Base-by-base conservation (phyloP, 2,329 filamentous ascomycete species). In the Cladosporium sp. region DNA sequence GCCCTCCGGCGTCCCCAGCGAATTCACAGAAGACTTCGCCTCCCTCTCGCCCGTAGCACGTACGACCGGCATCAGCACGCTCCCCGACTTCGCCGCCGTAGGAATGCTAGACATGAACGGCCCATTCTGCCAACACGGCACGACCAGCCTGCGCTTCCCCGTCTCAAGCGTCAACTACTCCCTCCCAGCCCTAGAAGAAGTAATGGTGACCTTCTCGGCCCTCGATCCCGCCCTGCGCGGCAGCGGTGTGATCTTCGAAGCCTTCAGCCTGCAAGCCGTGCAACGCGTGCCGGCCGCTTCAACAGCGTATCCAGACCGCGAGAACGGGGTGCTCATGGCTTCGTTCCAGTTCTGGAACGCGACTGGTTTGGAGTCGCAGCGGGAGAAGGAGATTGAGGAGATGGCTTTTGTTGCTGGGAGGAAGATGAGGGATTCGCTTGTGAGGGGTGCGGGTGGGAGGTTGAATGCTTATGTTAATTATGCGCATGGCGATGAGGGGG, bases 271-370 rank as follows among this genome's bases (percentile, higher is more conserved):
- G 18, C 41, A 43, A 15, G 41, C 27, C 29, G 41, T 43, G 16
- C 41, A 43, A 19, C 32, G 15, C 3, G 30, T 50, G 3, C 25
- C 47, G 3, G 47, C 47, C 19, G 40, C 22, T 20, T 40, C 40
- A 4, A 50, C 47, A 4, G 47, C 30, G 2, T 43, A 41, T 13
- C 47, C 47, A 8, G 47, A 43, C 13, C 47, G 47, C n/a, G 47
- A 35, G 33, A 51, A 45, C 20, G 33, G 43, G 25, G n/a, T 32
- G 18, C 12, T 29, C 62, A 61, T 15, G n/a, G n/a, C n/a, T n/a
- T n/a, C n/a, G n/a, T n/a, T n/a, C n/a, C n/a, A n/a, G n/a, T n/a
- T n/a, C n/a, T n/a, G n/a, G n/a, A n/a, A n/a, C n/a, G n/a, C n/a
- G n/a, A n/a, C n/a, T n/a, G n/a, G n/a, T n/a, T n/a, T n/a, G n/a